These are phyloP conservation scores for Colletotrichum liriopes DNA, from an alignment of 2,329 filamentous ascomycete genomes.

Conservation along the genomic window DNA sequence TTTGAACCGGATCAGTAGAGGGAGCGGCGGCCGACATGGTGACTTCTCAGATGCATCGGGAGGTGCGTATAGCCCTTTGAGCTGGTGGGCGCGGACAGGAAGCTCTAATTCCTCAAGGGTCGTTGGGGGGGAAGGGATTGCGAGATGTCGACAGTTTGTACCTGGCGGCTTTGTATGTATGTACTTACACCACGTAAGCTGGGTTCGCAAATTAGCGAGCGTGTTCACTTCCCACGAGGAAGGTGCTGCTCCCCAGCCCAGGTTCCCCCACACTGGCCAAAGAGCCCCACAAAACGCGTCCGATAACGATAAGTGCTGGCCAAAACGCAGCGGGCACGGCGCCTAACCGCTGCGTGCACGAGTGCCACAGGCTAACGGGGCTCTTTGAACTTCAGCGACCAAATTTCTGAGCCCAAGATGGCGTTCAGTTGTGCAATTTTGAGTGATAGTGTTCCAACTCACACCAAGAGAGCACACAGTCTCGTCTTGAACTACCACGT, in stretches of 20 bases:
- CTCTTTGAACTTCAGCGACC: neutral
- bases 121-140: constrained; percentile 21
- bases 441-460: neutral
- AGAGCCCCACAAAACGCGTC: constrained; percentile 25
- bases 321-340: neutral
- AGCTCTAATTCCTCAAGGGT: constrained; percentile 15
- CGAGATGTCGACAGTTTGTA: constrained; percentile 35
- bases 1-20: constrained; percentile 47
- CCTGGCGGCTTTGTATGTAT: constrained; percentile 31
- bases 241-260: constrained; percentile 34
- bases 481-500: neutral
- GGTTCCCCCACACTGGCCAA: constrained; percentile 39
- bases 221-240: constrained; percentile 42
- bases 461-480: neutral
- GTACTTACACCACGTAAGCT: constrained; percentile 43
- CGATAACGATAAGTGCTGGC: constrained; percentile 28
- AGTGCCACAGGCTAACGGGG: neutral
- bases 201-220: constrained; percentile 42
- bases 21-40: constrained; percentile 51
- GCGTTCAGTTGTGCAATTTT: neutral
- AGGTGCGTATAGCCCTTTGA: constrained; percentile 40
- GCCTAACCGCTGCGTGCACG: neutral
- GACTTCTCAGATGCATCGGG: constrained; percentile 42
- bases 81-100: constrained; percentile 31
- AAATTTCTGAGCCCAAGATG: neutral